phyloP scores from a whole-genome alignment of 2,329 filamentous ascomycete species.

The Fusarium piperis region DNA sequence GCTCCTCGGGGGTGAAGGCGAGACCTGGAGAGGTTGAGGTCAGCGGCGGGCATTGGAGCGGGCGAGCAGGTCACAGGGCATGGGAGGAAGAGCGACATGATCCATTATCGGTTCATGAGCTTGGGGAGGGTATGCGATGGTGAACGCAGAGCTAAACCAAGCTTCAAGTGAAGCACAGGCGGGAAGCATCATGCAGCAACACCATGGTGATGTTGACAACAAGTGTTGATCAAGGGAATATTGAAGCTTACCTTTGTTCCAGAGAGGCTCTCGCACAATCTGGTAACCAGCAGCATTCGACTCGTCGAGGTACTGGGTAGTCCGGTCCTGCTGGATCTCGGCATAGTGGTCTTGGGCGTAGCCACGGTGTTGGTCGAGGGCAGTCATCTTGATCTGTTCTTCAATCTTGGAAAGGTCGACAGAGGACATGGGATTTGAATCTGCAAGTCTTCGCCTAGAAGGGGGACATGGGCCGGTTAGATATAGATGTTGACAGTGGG shows the following conservation, averaged over 20 bases:
- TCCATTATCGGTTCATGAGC: not conserved
- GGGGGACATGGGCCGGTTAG: conserved; percentile 60
- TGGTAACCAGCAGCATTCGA: conserved; percentile 67
- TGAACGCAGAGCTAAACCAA: not conserved
- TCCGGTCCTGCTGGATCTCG: conserved; percentile 63
- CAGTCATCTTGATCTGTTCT: conserved; percentile 68
- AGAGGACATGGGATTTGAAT: conserved; percentile 65
- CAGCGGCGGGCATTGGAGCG: conserved; percentile 6
- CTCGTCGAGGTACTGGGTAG: conserved; percentile 64
- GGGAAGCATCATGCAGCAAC: conserved; percentile 16
- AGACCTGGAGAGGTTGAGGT: conserved; percentile 57
- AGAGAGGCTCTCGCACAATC: conserved; percentile 68
- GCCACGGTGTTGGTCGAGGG: conserved; percentile 68
- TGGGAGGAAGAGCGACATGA: not conserved
- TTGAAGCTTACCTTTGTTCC: conserved; percentile 69
- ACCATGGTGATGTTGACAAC: conserved; percentile 14
- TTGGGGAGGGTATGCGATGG: not conserved
- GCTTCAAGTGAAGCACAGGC: not conserved
- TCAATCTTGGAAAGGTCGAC: conserved; percentile 67
- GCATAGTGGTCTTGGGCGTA: conserved; percentile 66
- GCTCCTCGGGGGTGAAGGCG: conserved; percentile 71
- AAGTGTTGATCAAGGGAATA: conserved; percentile 19
- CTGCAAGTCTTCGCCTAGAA: conserved; percentile 60
- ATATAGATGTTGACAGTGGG: conserved; percentile 55
- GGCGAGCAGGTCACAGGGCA: not conserved